These are phyloP conservation scores for Claviceps pusilla DNA, from an alignment of 2,329 filamentous ascomycete species.

Conservation along the genomic window DNA sequence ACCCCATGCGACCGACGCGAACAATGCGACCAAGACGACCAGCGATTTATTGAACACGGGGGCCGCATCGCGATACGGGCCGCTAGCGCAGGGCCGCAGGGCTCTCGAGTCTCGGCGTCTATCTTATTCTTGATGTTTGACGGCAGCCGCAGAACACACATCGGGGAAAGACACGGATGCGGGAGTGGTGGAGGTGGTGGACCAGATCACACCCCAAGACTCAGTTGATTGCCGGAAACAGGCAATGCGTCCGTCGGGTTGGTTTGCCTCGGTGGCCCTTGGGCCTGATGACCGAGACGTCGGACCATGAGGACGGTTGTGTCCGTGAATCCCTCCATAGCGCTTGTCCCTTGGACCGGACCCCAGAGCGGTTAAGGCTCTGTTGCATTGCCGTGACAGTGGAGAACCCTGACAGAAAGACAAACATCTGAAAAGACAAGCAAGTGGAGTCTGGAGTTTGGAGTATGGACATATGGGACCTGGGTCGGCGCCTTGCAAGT, in stretches of 20 bases:
- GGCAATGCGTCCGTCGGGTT: conserved; percentile 1
- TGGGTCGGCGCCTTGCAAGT: neutral
- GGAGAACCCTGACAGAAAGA: neutral
- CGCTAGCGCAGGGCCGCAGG: neutral
- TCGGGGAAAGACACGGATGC: neutral
- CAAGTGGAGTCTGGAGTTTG: no score
- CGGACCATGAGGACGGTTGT: neutral
- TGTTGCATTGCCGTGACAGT: neutral
- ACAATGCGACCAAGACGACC: no score
- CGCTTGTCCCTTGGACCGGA: neutral
- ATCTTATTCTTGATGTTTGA: neutral
- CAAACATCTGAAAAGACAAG: no score
- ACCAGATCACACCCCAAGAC: neutral
- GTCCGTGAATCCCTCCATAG: neutral
- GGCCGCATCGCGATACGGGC: neutral
- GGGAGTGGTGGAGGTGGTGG: neutral
- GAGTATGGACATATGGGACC: neutral
- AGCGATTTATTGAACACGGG: neutral
- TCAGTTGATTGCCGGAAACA: neutral
- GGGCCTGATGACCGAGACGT: neutral
- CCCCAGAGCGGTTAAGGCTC: neutral
- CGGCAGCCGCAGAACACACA: neutral
- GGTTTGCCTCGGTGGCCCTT: neutral
- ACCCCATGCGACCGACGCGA: no score
- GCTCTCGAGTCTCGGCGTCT: neutral